Conservation (phyloP, 1,284 basidiomycete species). For the Tilletia horrida region DNA sequence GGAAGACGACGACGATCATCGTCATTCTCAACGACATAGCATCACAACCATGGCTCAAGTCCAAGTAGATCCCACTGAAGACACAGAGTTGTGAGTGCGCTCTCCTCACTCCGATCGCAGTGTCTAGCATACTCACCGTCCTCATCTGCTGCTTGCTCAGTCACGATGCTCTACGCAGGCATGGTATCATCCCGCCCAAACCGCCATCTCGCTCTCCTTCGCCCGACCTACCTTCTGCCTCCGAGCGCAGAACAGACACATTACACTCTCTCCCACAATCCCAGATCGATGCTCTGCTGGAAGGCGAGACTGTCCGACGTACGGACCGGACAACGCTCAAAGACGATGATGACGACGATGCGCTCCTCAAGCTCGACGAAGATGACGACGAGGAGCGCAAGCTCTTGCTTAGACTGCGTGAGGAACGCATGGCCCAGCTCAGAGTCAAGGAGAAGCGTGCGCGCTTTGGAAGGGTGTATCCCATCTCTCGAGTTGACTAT, state of each 20-base stretch:
- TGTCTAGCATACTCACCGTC: background rate
- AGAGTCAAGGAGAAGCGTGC: slow-evolving; percentile 64
- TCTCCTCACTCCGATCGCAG: background rate
- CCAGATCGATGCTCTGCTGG: slow-evolving; percentile 39
- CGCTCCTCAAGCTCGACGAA: slow-evolving; percentile 21
- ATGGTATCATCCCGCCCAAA: slow-evolving; percentile 52
- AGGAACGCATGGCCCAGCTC: slow-evolving; percentile 69
- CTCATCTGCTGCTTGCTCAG: slow-evolving; percentile 20
- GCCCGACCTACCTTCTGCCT: slow-evolving; percentile 38
- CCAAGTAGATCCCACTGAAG: background rate
- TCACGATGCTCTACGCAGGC: slow-evolving; percentile 50
- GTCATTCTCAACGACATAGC: background rate
- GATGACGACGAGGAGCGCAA: slow-evolving; percentile 69
- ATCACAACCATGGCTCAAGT: background rate
- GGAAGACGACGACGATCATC: background rate
- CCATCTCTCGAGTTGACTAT: slow-evolving; percentile 88
- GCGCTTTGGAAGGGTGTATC: slow-evolving; percentile 77
- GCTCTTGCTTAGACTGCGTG: slow-evolving; percentile 68
- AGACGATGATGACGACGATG: slow-evolving; percentile 28
- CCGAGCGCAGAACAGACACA: slow-evolving; percentile 29
- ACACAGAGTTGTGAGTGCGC: background rate
- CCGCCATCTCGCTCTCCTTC: slow-evolving; percentile 50
- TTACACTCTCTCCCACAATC: slow-evolving; percentile 41
- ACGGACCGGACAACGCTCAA: background rate
- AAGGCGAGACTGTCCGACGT: slow-evolving; percentile 22